Evolutionary conservation across 2,329 filamentous ascomycete species (phyloP).

Genomic region (Keithomyces neogunnii): DNA sequence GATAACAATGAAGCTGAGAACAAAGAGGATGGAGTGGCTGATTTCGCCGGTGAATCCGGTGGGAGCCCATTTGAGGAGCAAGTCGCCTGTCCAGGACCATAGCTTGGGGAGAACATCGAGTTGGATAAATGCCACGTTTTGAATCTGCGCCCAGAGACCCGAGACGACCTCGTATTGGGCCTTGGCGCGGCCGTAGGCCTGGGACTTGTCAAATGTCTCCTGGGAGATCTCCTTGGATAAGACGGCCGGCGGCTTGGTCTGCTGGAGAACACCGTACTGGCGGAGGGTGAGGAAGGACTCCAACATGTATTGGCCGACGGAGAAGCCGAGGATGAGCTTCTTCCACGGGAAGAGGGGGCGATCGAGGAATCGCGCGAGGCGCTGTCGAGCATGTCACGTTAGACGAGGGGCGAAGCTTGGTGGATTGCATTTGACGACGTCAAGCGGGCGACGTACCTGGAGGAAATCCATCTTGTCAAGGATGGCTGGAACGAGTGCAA

Average conservation of each 20-base stretch:
- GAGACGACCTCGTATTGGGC: constrained; percentile 78
- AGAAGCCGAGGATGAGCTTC: constrained; percentile 90
- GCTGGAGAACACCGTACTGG: constrained; percentile 80
- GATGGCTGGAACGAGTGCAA: neutral
- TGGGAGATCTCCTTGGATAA: constrained; percentile 81
- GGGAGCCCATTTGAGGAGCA: constrained; percentile 68
- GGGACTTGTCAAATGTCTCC: constrained; percentile 88
- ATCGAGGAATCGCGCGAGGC: constrained; percentile 80
- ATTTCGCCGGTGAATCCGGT: constrained; percentile 83
- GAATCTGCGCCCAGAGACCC: constrained; percentile 75
- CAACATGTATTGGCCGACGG: constrained; percentile 80
- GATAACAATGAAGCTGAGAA: constrained; percentile 77
- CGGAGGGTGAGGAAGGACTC: constrained; percentile 84
- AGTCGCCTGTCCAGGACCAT: constrained; percentile 72
- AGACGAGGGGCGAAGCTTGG: neutral
- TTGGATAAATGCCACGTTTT: constrained; percentile 84
- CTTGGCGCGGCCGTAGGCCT: constrained; percentile 94
- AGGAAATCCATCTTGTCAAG: no score
- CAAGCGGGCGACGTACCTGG: neutral
- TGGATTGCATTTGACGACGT: constrained; percentile 11
- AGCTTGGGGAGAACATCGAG: constrained; percentile 85
- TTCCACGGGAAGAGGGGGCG: constrained; percentile 95
- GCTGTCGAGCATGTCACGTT: constrained; percentile 28
- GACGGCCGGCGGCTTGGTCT: constrained; percentile 73
- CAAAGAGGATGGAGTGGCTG: constrained; percentile 83